Evolutionary conservation across 2,329 filamentous ascomycete genomes (phyloP), one percentile per base, ranked within the genome.

Genomic region (Aspergillus candidus): DNA sequence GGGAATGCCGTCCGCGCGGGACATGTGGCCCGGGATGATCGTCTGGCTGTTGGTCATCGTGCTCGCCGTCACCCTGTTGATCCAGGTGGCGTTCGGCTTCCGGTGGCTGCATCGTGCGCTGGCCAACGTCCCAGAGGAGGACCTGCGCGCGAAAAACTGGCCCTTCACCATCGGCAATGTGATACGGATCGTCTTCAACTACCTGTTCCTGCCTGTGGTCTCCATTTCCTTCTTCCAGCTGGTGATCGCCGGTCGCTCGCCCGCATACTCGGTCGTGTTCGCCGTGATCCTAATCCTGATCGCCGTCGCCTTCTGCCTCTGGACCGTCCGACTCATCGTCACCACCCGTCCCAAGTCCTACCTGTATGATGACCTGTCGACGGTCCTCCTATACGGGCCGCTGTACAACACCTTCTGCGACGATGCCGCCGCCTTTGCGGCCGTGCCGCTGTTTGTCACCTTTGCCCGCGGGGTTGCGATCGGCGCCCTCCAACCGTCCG

Each of bases 381-480:
- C 88, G 0, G 82, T 97, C 7, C 75, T 98, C 2, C 77, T 88
- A 1, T 97, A 95, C 57, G 93, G 93, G 0, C 88, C 93, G 4
- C 73, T 98, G 6, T 98, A 98, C 68, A 98, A 98, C 68, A 98
- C 93, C 0, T 97, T 94, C 65, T 93, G 87, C 17, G 93, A 98
- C 63, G 86, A 91, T 62, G 88, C 89, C 0, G 88, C 91, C 6
- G 83, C 88, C 0, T 98, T 94, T 65, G 89, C 91, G 6, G 76
- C 95, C 34, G 82, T 96, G 14, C 90, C 91, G 1, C 81, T 95
- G 12, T 72, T 94, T 30, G 74, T 97, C 47, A 94, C 86, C 4
- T 82, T 94, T 60, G 72, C 95, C 46, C 84, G 91, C 30, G 91
- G 89, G 45, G 82, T 97, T 52, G 88, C 89, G 14, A 87, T 98